Conservation (phyloP, 352 stramenopile genomes). For the Globisporangium irregulare region DNA sequence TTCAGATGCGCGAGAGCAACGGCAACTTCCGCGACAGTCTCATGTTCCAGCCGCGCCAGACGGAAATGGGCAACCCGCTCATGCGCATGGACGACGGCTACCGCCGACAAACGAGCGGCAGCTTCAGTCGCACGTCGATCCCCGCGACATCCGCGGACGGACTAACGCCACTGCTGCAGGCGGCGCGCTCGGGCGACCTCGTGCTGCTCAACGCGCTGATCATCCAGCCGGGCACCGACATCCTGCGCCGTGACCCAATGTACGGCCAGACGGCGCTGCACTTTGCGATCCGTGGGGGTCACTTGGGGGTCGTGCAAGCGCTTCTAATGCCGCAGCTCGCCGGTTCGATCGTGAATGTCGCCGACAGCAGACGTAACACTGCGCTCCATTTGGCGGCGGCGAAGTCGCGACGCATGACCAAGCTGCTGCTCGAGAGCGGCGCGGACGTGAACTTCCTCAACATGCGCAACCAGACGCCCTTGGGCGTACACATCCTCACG, state of each 20-base stretch:
- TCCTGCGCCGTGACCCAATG: conserved; percentile 60
- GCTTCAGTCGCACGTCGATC: conserved; percentile 16
- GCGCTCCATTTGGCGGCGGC: conserved; percentile 55
- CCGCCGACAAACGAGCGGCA: conserved; percentile 23
- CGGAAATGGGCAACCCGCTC: conserved; percentile 61
- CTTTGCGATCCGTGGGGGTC: conserved; percentile 63
- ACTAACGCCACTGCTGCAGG: conserved; percentile 64
- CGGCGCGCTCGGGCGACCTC: conserved; percentile 55
- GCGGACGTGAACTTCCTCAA: conserved; percentile 66
- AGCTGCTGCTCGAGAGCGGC: conserved; percentile 50
- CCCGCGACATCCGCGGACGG: conserved; percentile 37
- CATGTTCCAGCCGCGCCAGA: conserved; percentile 25
- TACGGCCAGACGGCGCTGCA: conserved; percentile 69
- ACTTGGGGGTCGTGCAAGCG: conserved; percentile 63
- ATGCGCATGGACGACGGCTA: conserved; percentile 79
- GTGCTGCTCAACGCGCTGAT: conserved; percentile 65
- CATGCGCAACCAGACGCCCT: conserved; percentile 62
- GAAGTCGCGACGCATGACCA: conserved; percentile 65
- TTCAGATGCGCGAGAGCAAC: conserved; percentile 44
- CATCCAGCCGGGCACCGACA: conserved; percentile 69
- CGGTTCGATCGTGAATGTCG: conserved; percentile 66
- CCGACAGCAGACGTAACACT: conserved; percentile 64
- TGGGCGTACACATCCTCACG: conserved; percentile 66
- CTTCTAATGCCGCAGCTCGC: conserved; percentile 62
- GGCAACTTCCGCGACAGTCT: conserved; percentile 53